Conservation (phyloP, 2,329 filamentous ascomycete species). For the Pyricularia sp. region DNA sequence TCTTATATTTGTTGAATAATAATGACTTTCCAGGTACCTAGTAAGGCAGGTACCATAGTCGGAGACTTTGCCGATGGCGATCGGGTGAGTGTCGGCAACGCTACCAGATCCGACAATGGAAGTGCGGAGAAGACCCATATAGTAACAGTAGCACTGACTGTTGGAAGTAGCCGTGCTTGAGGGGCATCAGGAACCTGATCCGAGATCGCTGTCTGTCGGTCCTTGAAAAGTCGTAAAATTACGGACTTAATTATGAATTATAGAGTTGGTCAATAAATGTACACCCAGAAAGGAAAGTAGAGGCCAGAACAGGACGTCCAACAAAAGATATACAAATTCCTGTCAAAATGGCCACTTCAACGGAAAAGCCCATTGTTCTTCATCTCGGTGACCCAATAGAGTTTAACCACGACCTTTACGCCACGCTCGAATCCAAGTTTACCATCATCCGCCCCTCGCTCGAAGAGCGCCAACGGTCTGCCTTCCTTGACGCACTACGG, state of each 20-base stretch:
- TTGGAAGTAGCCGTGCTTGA: background rate
- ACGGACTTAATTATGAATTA: background rate
- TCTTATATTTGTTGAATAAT: background rate
- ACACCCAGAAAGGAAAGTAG: background rate
- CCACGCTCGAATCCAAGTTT: conserved; percentile 18
- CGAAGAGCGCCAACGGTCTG: conserved; percentile 26
- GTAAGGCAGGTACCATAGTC: background rate
- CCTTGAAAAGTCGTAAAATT: background rate
- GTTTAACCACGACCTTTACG: conserved; percentile 20
- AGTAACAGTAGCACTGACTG: background rate
- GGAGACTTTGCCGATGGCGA: background rate
- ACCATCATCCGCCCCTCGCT: conserved; percentile 23
- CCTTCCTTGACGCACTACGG: conserved; percentile 26
- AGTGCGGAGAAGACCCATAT: background rate
- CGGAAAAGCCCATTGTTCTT: conserved; percentile 17
- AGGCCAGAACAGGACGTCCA: background rate
- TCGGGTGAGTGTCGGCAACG: background rate
- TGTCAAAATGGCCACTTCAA: background rate
- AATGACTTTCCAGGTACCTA: background rate
- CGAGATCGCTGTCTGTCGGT: background rate
- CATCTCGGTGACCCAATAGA: conserved; percentile 22
- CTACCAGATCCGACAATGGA: background rate
- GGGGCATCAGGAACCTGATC: background rate
- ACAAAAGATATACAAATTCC: background rate
- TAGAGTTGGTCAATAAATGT: too few species aligned